phyloP scores from a whole-genome alignment of 2,329 filamentous ascomycete species.

The Chaetomium sp. region DNA sequence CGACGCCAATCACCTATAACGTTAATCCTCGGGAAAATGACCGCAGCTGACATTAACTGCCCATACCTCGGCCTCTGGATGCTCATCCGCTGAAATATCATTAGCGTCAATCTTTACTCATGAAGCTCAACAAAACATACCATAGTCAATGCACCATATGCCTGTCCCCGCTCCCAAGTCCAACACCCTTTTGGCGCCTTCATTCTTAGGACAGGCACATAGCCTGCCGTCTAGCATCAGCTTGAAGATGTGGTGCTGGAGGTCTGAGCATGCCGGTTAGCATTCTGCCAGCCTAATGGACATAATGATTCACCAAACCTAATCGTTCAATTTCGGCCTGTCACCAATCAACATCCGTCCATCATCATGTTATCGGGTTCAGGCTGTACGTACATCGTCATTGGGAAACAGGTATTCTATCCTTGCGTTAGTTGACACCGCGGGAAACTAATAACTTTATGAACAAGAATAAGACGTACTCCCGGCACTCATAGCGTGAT shows the following conservation, averaged over 20 bases:
- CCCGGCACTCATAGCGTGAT: slow-evolving; percentile 19
- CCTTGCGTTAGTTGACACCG: neutral
- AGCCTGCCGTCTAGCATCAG: slow-evolving; percentile 16
- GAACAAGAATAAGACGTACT: slow-evolving; percentile 7
- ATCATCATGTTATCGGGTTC: too few species aligned
- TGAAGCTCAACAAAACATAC: neutral
- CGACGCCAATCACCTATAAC: slow-evolving; percentile 14
- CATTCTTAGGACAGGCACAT: slow-evolving; percentile 14
- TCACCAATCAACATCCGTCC: too few species aligned
- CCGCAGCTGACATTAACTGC: too few species aligned
- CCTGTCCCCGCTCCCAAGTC: slow-evolving; percentile 21
- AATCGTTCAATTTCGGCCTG: neutral
- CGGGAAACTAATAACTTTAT: too few species aligned
- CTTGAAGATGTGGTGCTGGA: slow-evolving; percentile 19
- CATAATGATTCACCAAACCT: neutral
- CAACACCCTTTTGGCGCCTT: slow-evolving; percentile 17
- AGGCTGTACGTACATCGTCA: neutral
- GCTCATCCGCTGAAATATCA: slow-evolving; percentile 4
- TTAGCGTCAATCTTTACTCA: neutral
- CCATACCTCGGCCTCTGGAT: slow-evolving; percentile 17
- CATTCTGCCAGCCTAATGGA: neutral
- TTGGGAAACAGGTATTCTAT: slow-evolving; percentile 4
- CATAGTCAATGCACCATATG: slow-evolving; percentile 22
- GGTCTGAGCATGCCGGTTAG: slow-evolving; percentile 7
- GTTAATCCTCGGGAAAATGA: too few species aligned